Base-by-base conservation (phyloP, 805 yeast genomes). In the Pichia kluyveri region DNA sequence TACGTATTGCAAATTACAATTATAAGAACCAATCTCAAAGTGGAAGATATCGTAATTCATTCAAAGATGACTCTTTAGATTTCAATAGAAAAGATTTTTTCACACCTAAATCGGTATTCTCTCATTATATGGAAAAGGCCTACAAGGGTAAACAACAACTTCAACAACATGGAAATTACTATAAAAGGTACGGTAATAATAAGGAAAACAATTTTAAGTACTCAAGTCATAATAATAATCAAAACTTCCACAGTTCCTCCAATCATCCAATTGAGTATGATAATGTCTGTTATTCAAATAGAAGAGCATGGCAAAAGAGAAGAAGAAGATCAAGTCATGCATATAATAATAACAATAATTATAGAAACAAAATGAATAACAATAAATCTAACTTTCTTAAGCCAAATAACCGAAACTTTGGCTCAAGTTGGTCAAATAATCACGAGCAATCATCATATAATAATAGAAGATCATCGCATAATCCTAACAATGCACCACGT, bases 101-200 rank as follows among this genome's bases (percentile, higher is more conserved):
- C 60, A 85, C 93, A 4, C 93, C 93, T 3, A 84, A 83, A 47
- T 79, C 89, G 27, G 83, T 80, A 7, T 76, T 80, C 57, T 78
- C 76, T 49, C 83, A 80, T 54, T 83, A 81, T 60, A 76, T 83
- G 83, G 87, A 79, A 53, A 80, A 81, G 53, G 81, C 65, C 66
- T 75, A 68, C 62, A 70, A 46, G 27, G 48, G 51, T 18, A 51
- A 49, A 31, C 49, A 46, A 36, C 52, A 53, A 18, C 14, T 50
- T 26, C 47, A 52, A 47, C 51, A 41, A 6, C 50, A 44, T 26
- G 46, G 53, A 37, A 34, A 43, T 14, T 49, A 52, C 43, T 49
- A 51, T 40, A 41, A 26, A 15, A 46, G 8, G 7, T 17, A 37
- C 18, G 8, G n/a, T 37, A 37, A 37, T 7, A 19, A 9, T 37